Evolutionary conservation across 495 filamentous ascomycete genomes (phyloP), one percentile per base, ranked within the genome.

Genomic region (Penicillium canescens): DNA sequence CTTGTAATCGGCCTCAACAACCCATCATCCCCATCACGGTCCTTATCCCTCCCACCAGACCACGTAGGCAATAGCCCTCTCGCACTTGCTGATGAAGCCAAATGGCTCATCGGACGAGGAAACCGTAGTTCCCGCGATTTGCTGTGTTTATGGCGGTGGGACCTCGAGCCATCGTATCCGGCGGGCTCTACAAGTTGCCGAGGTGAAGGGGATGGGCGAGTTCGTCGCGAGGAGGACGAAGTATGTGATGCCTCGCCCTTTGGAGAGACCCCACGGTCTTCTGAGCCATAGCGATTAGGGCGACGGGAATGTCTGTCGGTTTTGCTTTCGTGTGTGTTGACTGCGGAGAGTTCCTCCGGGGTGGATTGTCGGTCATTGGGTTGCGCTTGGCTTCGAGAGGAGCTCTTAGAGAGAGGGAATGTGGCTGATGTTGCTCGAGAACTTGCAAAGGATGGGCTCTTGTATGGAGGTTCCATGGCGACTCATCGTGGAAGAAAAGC

Each of bases 41-140:
- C 69, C 42, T 69, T 74, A 7, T 75, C 71, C 38, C 60, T 62
- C 8, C 59, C 52, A 12, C 59, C 59, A 14, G 67, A 60, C 65
- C 67, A 73, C 20, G 65, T 69, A 9, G 67, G 72, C 6, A 76
- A 51, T n/a, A 74, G 56, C 0, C 65, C 70, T 6, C 68, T 56
- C 8, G 66, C 67, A 33, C 65, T 66, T 10, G 70, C 60, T 5
- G 72, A 71, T 6, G 71, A 68, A 4, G 69, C 55, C n/a, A 71
- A 54, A 10, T 69, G 65, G 46, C 62, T 75, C 69, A 75, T 76
- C 21, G 59, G 71, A 16, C 66, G 71, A 4, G 70, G 68, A 7
- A 76, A 50, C 24, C 67, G 66, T 11, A 58, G 31, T 38, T 78
- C 72, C 20, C 69, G 68, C 24, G 72, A 72, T 57, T 73, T 75